These are phyloP conservation scores for Lolium perenne DNA, from an alignment of 176 grass and related monocot species.

Conservation along the genomic window DNA sequence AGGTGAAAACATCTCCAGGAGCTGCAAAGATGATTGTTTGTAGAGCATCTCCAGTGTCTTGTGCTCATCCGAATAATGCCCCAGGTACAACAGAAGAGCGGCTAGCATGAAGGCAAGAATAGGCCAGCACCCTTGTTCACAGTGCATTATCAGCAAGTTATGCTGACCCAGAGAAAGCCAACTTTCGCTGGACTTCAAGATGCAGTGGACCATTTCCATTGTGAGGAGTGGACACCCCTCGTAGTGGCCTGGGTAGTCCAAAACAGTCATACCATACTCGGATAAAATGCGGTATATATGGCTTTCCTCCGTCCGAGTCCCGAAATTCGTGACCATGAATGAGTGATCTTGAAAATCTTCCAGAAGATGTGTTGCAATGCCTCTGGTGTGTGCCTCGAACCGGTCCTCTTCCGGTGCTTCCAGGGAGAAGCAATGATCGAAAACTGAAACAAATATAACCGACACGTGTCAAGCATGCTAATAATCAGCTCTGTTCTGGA, in stretches of 20 bases:
- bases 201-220: slow-evolving; percentile 81
- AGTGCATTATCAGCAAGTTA: slow-evolving; percentile 82
- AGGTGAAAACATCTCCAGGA: slow-evolving; percentile 77
- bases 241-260: slow-evolving; percentile 83
- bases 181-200: slow-evolving; percentile 85
- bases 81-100: slow-evolving; percentile 81
- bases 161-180: slow-evolving; percentile 80
- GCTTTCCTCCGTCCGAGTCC: slow-evolving; percentile 64
- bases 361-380: slow-evolving; percentile 56
- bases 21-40: slow-evolving; percentile 72
- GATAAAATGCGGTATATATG: slow-evolving; percentile 68
- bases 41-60: slow-evolving; percentile 95
- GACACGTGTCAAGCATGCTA: slow-evolving; percentile 33
- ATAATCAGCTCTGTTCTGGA: background rate
- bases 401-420: slow-evolving; percentile 56
- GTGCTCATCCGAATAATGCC: slow-evolving; percentile 77
- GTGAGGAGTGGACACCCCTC: slow-evolving; percentile 88
- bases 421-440: slow-evolving; percentile 82
- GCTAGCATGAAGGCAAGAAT: slow-evolving; percentile 90
- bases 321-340: slow-evolving; percentile 86
- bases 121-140: slow-evolving; percentile 82
- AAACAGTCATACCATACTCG: slow-evolving; percentile 71
- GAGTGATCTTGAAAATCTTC: slow-evolving; percentile 73
- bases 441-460: slow-evolving; percentile 59
- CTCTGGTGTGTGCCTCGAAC: slow-evolving; percentile 66